Percentiles rank a stretch among this genome's conserved stretches.
These are phyloP conservation scores for Fraxinus greggii DNA, from an alignment of 305 asterid genomes.

Conservation along the genomic window DNA sequence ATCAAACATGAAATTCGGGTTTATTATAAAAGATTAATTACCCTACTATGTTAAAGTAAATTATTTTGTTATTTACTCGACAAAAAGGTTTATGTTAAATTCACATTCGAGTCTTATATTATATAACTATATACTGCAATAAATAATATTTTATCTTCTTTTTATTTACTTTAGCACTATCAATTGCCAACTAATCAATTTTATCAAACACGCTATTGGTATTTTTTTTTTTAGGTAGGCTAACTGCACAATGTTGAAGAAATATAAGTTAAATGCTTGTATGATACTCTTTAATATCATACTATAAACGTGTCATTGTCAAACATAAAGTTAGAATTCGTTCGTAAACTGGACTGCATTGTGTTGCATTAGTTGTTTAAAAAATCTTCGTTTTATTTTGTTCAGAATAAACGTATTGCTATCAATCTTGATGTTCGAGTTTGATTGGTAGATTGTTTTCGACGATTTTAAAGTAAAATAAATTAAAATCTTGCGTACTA, in stretches of 20 bases:
- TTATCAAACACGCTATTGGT: neutral
- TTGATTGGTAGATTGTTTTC: neutral
- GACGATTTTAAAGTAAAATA: too few species aligned
- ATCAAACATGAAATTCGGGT: neutral
- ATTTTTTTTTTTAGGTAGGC: neutral
- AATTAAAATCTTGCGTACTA: neutral
- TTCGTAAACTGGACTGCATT: neutral
- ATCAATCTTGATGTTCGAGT: neutral
- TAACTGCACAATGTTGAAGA: neutral
- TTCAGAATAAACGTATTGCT: neutral
- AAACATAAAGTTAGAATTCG: neutral
- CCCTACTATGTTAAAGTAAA: neutral
- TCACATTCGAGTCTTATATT: neutral
- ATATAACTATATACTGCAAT: too few species aligned
- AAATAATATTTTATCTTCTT: neutral
- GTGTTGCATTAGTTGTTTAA: neutral
- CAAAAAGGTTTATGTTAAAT: neutral
- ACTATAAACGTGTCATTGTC: neutral
- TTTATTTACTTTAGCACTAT: neutral
- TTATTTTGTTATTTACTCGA: neutral
- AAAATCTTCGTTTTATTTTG: neutral
- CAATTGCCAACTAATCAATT: neutral
- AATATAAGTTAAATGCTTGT: neutral
- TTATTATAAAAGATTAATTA: neutral
- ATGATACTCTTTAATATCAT: neutral